A percentile compares a stretch with the other conserved stretches of the same genome.
Evolutionary conservation across 2,329 filamentous ascomycete species (phyloP).

Genomic region (Sordariomycetes sp.): DNA sequence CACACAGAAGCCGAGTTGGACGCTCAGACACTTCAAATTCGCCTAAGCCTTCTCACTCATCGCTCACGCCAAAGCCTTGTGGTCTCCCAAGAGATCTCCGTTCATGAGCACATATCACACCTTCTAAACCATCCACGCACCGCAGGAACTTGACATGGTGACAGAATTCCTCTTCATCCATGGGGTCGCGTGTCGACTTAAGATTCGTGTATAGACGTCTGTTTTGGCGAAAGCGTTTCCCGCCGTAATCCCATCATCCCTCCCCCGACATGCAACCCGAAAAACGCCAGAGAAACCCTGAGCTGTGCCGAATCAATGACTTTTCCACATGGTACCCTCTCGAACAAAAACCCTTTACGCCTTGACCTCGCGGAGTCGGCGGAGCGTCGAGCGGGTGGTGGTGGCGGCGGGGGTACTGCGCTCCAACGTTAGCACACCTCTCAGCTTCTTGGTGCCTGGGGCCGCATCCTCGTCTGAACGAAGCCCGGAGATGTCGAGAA

Average conservation of each 20-base stretch:
- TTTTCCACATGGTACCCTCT: slow-evolving; percentile 11
- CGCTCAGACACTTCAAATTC: too few species aligned
- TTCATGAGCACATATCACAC: not conserved
- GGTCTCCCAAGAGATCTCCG: not conserved
- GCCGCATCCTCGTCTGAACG: not conserved
- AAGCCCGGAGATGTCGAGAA: not conserved
- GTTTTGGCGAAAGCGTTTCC: not conserved
- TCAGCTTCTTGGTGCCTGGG: not conserved
- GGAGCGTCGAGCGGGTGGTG: slow-evolving; percentile 90
- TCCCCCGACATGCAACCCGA: slow-evolving; percentile 3
- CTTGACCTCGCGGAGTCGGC: slow-evolving; percentile 94
- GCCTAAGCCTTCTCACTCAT: too few species aligned
- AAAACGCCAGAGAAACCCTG: slow-evolving; percentile 5
- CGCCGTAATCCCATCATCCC: not conserved
- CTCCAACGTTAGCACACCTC: not conserved
- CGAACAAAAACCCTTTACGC: slow-evolving; percentile 45
- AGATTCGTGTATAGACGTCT: not conserved
- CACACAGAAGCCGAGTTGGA: too few species aligned
- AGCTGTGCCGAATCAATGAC: slow-evolving; percentile 10
- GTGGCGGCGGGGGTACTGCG: slow-evolving; percentile 80
- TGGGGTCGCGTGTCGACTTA: not conserved
- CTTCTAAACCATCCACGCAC: not conserved
- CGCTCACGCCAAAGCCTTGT: not conserved
- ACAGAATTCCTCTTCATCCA: not conserved
- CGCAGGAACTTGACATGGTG: not conserved